Evolutionary conservation across 306 rosid genomes (phyloP).

Genomic region (Ormosia semicastrata): DNA sequence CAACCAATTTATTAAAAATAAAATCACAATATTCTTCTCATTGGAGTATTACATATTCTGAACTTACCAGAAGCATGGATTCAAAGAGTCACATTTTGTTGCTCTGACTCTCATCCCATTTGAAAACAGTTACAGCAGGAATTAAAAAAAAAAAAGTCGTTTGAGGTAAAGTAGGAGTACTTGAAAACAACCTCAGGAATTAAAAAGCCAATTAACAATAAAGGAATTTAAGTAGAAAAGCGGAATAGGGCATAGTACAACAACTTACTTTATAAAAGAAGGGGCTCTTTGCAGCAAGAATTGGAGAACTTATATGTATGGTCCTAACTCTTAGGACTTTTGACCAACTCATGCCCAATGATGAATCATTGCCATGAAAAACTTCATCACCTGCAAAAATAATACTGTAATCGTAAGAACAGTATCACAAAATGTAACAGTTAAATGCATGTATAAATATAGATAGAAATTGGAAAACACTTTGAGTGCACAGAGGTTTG

Average conservation of each 20-base stretch:
- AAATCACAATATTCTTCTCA: not conserved
- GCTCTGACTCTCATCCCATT: slow-evolving; percentile 46
- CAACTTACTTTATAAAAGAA: slow-evolving; percentile 49
- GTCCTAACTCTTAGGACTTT: slow-evolving; percentile 33
- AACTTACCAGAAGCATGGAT: slow-evolving; percentile 51
- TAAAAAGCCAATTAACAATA: not conserved
- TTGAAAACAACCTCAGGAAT: not conserved
- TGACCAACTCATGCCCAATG: slow-evolving; percentile 18
- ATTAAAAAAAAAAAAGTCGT: slow-evolving; percentile 11
- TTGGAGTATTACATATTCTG: not conserved
- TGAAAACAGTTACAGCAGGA: slow-evolving; percentile 43
- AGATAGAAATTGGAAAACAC: not conserved
- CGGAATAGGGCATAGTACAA: not conserved
- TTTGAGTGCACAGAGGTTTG: not conserved
- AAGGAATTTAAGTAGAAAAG: not conserved
- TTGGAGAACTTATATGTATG: slow-evolving; percentile 52
- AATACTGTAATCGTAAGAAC: not conserved
- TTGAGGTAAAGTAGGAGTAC: not conserved
- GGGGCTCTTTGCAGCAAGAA: slow-evolving; percentile 56
- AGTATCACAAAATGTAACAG: not conserved
- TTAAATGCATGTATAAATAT: not conserved
- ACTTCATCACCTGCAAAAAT: slow-evolving; percentile 35
- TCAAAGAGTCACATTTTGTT: slow-evolving; percentile 41
- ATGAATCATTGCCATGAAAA: slow-evolving; percentile 13
- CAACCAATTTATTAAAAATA: not conserved